Percentiles rank a stretch among this genome's conserved stretches.
These are phyloP conservation scores for Cucurbita moschata DNA, from an alignment of 306 rosid species.

Conservation along the genomic window DNA sequence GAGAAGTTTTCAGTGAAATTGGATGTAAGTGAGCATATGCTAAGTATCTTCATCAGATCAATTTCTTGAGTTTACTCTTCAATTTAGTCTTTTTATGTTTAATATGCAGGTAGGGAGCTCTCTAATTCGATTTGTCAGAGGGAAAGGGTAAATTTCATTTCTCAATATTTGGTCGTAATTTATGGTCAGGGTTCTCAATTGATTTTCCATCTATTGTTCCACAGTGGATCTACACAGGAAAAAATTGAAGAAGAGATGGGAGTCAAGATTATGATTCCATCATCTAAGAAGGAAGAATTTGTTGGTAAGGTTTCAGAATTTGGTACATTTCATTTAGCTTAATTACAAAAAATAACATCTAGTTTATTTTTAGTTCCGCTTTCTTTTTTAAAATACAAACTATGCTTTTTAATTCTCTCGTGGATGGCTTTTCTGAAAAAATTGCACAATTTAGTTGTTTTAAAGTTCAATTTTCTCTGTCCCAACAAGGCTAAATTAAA, in stretches of 20 bases:
- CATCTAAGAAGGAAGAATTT: constrained; percentile 46
- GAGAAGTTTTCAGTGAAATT: constrained; percentile 48
- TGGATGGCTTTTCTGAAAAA: background rate
- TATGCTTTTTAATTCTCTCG: background rate
- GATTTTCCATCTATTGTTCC: constrained; percentile 8
- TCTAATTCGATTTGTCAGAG: constrained; percentile 61
- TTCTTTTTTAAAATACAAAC: background rate
- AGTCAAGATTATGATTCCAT: constrained; percentile 58
- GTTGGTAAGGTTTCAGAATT: constrained; percentile 42
- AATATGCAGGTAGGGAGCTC: constrained; percentile 75
- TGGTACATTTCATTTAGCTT: background rate
- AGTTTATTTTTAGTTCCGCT: background rate
- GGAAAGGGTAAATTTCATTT: constrained; percentile 46
- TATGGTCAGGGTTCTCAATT: constrained; percentile 8
- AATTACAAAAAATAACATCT: background rate
- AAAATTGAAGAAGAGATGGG: constrained; percentile 62
- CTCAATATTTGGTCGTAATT: constrained; percentile 3
- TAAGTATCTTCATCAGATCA: background rate
- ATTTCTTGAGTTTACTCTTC: background rate
- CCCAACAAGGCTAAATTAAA: background rate
- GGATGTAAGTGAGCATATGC: constrained; percentile 26
- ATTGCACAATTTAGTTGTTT: background rate
- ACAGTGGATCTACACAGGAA: constrained; percentile 65
- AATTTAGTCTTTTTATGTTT: constrained; percentile 11
- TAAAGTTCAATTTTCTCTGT: background rate